These are phyloP conservation scores for Botrytis pseudocinerea DNA, from an alignment of 2,329 filamentous ascomycete genomes.

Conservation along the genomic window DNA sequence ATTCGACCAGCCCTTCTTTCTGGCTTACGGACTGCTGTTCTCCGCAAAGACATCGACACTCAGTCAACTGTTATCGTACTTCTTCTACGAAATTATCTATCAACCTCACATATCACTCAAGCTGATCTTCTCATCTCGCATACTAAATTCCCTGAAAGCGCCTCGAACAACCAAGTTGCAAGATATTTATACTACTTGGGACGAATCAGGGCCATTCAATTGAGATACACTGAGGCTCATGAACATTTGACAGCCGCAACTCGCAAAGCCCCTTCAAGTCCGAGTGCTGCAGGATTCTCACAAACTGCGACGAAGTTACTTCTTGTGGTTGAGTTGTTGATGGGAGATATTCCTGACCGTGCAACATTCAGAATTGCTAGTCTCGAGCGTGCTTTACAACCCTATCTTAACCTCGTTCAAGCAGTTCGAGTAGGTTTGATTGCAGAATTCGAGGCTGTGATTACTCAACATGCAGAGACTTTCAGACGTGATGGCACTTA, in stretches of 20 bases:
- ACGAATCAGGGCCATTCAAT: constrained; percentile 91
- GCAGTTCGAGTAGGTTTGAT: constrained; percentile 96
- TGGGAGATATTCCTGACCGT: constrained; percentile 97
- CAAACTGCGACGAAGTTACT: constrained; percentile 96
- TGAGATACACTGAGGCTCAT: constrained; percentile 95
- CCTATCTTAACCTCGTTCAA: constrained; percentile 91
- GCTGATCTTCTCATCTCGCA: constrained; percentile 94
- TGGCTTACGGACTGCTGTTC: constrained; percentile 88
- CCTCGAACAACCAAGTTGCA: constrained; percentile 97
- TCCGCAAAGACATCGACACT: constrained; percentile 96
- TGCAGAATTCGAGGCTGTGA: constrained; percentile 86
- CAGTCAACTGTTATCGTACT: constrained; percentile 95
- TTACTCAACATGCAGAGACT: constrained; percentile 75
- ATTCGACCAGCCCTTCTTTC: constrained; percentile 85
- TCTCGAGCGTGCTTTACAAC: constrained; percentile 83
- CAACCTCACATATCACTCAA: constrained; percentile 94
- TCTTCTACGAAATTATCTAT: constrained; percentile 91
- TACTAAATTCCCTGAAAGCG: constrained; percentile 90
- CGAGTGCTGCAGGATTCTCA: constrained; percentile 88
- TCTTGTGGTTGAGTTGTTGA: constrained; percentile 91
- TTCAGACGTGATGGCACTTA: constrained; percentile 96
- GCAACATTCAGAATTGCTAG: constrained; percentile 88
- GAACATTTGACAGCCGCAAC: constrained; percentile 91
- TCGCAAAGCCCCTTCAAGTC: constrained; percentile 88
- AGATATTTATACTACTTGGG: constrained; percentile 97